These are phyloP conservation scores for Aspergillus clavatus DNA, from an alignment of 2,329 filamentous ascomycete species.

Conservation along the genomic window DNA sequence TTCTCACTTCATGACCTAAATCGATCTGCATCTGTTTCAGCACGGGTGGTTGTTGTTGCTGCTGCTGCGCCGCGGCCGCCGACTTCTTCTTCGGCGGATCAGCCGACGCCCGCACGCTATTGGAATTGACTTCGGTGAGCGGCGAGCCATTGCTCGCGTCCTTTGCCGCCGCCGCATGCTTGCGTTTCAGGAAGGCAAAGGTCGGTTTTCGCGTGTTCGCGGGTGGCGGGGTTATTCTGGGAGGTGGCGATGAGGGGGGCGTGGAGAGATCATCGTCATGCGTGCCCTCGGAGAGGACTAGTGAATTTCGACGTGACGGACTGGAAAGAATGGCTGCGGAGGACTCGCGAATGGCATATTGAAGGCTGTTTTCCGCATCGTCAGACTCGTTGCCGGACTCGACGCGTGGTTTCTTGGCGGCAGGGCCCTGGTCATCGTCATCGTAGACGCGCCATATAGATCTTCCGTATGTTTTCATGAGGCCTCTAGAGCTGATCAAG, in stretches of 20 bases:
- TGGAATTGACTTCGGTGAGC: constrained; percentile 45
- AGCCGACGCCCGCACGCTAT: constrained; percentile 38
- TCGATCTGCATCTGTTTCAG: constrained; percentile 60
- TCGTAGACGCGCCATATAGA: constrained; percentile 45
- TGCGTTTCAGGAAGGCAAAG: constrained; percentile 48
- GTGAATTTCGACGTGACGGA: constrained; percentile 44
- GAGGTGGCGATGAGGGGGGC: constrained; percentile 51
- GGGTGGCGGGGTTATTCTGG: constrained; percentile 40
- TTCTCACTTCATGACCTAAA: constrained; percentile 51
- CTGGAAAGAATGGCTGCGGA: constrained; percentile 43
- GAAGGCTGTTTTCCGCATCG: constrained; percentile 43
- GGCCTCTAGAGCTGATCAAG: constrained; percentile 34
- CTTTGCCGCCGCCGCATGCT: constrained; percentile 32
- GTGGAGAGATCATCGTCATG: constrained; percentile 45
- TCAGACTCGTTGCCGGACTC: constrained; percentile 33
- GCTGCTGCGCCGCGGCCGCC: too few relatives aligned
- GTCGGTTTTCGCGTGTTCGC: constrained; percentile 45
- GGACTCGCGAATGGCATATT: constrained; percentile 46
- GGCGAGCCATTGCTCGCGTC: constrained; percentile 27
- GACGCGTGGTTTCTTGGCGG: constrained; percentile 45
- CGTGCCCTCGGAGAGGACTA: constrained; percentile 40
- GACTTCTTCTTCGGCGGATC: constrained; percentile 37
- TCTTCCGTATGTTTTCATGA: constrained; percentile 48
- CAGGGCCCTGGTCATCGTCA: constrained; percentile 41
- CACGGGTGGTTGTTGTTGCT: constrained; percentile 27